Base-by-base conservation (phyloP, 805 yeast species). In the Lachancea nothofagi region DNA sequence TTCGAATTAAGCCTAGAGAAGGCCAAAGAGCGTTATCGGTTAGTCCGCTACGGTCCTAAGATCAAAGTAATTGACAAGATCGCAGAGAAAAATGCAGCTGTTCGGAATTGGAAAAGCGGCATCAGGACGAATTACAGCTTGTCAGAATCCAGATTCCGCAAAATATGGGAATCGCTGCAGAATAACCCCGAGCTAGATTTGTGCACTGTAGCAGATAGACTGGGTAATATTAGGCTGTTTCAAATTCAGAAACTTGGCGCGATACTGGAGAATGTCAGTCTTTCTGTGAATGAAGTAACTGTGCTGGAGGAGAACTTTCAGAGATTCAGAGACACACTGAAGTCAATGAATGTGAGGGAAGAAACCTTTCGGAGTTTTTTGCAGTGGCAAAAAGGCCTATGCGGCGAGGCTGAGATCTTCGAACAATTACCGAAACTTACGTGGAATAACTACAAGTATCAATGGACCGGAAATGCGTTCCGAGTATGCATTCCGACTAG, bases 181-280 rank as follows among this genome's bases (percentile, higher is more conserved):
- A 33, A 37, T 19, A 33, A 42, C 23, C 35, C 39, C 13, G 45
- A 42, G 20, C 20, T 42, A 18, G 45, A 42, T 23, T 14, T 42
- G n/a, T 42, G 45, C 26, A 25, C 18, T 9, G 37, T 38, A 20
- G 10, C 19, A 3, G 45, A 42, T 31, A 7, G 22, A 15, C 29
- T 42, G 14, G 36, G 36, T 2, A 42, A 42, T 25, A 13, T 21
- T 9, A 33, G 40, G 20, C 20, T 38, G 13, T 42, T 37, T 18
- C 45, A 42, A 33, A 29, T 42, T 10, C 39, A 37, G 12, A 37
- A 38, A 19, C 23, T 31, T 8, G 45, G 45, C 5, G 26, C 22
- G 6, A 8, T 8, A 4, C 17, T 40, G 25, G 38, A 34, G 14
- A 30, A 33, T 29, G 43, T 40, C 25, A 30, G 38, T 18, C 23